Evolutionary conservation across 208 protist genomes (phyloP).

Genomic region (Willaertia magna): DNA sequence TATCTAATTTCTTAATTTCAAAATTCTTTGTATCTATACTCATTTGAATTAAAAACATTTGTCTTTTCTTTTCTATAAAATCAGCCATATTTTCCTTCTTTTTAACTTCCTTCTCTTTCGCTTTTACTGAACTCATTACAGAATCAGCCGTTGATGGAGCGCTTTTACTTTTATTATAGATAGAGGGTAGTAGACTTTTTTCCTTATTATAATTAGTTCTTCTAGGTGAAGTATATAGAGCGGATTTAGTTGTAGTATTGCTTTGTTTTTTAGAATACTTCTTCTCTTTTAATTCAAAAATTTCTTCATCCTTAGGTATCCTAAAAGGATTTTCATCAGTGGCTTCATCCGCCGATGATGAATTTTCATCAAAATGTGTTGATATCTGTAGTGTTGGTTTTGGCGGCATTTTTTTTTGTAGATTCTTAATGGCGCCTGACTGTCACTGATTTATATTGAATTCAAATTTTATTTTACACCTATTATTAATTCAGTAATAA

Average conservation of each 20-base stretch:
- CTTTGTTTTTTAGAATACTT: too few species aligned
- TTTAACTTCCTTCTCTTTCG: conserved; percentile 20
- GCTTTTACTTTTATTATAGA: background rate
- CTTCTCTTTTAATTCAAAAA: conserved; percentile 22
- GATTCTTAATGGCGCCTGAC: too few species aligned
- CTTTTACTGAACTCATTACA: conserved; percentile 36
- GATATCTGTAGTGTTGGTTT: background rate
- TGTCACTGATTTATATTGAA: too few species aligned
- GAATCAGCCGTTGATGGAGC: background rate
- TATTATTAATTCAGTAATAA: too few species aligned
- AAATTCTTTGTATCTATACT: conserved; percentile 72
- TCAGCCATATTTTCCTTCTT: conserved; percentile 69
- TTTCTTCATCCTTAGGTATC: conserved; percentile 42
- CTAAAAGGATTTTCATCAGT: conserved; percentile 33
- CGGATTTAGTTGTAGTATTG: background rate
- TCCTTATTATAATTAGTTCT: background rate
- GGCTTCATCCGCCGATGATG: background rate
- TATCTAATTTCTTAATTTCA: conserved; percentile 81
- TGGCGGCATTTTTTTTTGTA: background rate
- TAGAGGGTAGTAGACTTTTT: background rate
- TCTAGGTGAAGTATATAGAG: background rate
- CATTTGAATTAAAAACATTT: conserved; percentile 86
- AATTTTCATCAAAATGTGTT: background rate
- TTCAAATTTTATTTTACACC: too few species aligned
- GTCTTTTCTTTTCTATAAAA: conserved; percentile 78